Conservation (phyloP, 345 rosid genomes). For the Microcos paniculata region DNA sequence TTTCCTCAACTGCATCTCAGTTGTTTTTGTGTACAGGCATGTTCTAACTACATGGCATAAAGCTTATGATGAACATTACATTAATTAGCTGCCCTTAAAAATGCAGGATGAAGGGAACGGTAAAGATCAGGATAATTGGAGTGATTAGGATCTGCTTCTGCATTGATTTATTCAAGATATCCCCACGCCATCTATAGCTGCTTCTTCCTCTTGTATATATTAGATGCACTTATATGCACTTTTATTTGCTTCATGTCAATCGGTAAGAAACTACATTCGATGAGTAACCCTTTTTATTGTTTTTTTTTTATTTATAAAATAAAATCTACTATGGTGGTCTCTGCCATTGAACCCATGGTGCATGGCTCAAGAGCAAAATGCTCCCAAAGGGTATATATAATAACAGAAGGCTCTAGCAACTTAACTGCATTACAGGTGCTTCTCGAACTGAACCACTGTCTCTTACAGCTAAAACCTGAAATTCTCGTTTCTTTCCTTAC, state of each 20-base stretch:
- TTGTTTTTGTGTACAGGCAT: not conserved
- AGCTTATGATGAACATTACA: not conserved
- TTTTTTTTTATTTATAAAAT: not conserved
- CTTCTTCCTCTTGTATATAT: not conserved
- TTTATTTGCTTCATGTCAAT: not conserved
- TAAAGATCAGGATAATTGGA: constrained; percentile 74
- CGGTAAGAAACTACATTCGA: not conserved
- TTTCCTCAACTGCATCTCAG: not conserved
- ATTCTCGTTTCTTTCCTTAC: constrained; percentile 41
- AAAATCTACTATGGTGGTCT: not conserved
- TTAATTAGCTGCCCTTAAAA: constrained; percentile 9
- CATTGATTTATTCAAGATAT: not conserved
- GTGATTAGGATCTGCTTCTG: constrained; percentile 38
- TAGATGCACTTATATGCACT: constrained; percentile 15
- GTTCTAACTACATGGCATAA: not conserved
- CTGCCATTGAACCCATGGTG: not conserved
- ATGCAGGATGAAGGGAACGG: constrained; percentile 43
- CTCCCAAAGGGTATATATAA: not conserved
- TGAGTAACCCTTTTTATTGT: not conserved
- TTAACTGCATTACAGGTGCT: constrained; percentile 55
- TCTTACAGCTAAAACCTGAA: constrained; percentile 85
- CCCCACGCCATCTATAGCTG: not conserved
- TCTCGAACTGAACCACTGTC: constrained; percentile 82
- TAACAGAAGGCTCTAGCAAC: too few relatives aligned
- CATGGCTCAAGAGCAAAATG: not conserved